Evolutionary conservation across 768 basidiomycete genomes (phyloP).

Genomic region (Amanita rubescens): DNA sequence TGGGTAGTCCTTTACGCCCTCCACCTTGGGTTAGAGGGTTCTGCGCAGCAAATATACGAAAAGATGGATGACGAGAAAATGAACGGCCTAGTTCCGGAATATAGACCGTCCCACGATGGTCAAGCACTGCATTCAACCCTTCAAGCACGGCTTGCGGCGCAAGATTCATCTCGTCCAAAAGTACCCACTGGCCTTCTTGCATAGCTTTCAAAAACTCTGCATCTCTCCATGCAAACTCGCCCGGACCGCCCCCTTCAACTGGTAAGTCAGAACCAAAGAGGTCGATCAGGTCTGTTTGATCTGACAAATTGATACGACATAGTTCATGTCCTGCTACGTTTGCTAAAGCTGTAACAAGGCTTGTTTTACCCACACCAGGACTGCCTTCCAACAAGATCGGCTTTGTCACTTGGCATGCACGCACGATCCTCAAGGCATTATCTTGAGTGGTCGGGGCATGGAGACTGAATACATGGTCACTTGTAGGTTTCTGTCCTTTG

Average conservation of each 20-base stretch:
- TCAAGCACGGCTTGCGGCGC: constrained; percentile 96
- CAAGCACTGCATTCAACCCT: constrained; percentile 91
- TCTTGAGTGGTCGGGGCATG: constrained; percentile 82
- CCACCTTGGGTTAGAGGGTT: constrained; percentile 96
- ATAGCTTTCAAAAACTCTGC: constrained; percentile 92
- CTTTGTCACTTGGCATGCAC: constrained; percentile 85
- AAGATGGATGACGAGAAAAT: constrained; percentile 84
- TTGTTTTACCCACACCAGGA: constrained; percentile 98
- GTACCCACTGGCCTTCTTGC: constrained; percentile 95
- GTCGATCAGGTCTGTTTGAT: constrained; percentile 95
- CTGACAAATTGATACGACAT: constrained; percentile 93
- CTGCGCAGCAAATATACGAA: constrained; percentile 96
- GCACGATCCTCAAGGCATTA: constrained; percentile 82
- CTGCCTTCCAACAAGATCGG: constrained; percentile 95
- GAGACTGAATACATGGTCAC: constrained; percentile 59
- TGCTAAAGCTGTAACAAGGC: constrained; percentile 82
- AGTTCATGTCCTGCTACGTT: constrained; percentile 69
- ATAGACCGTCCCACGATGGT: constrained; percentile 92
- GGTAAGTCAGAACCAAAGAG: constrained; percentile 96
- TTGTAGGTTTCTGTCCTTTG: constrained; percentile 40
- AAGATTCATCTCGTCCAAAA: constrained; percentile 98
- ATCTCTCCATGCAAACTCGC: constrained; percentile 96
- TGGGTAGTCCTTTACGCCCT: constrained; percentile 93
- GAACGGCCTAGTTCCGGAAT: constrained; percentile 91
- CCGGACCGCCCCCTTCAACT: constrained; percentile 82